Conservation (phyloP, 805 yeast species). For the Nakazawaea anatomiae region DNA sequence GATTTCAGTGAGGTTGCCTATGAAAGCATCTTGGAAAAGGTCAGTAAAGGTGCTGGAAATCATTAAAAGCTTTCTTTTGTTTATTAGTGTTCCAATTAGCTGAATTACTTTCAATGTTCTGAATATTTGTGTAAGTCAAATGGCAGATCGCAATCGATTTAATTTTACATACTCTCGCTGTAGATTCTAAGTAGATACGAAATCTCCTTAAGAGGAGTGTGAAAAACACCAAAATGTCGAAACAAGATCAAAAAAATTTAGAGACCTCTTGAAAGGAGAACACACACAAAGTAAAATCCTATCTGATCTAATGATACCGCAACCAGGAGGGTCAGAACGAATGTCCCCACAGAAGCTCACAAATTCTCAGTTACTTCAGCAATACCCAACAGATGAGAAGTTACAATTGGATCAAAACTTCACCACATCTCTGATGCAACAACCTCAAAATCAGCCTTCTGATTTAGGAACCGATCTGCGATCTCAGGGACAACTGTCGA, state of each 20-base stretch:
- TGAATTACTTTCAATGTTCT: background rate
- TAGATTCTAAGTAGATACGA: background rate
- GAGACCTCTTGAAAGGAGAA: background rate
- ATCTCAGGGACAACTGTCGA: background rate
- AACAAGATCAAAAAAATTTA: background rate
- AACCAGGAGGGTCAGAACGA: background rate
- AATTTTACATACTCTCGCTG: too few relatives aligned
- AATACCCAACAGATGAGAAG: background rate
- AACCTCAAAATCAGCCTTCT: background rate
- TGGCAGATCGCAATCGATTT: background rate
- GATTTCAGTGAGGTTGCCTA: conserved; percentile 95
- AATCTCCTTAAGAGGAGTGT: background rate
- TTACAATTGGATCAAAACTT: background rate
- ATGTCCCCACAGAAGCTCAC: background rate
- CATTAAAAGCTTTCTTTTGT: conserved; percentile 28
- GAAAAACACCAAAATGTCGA: background rate
- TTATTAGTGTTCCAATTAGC: background rate
- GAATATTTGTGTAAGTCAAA: background rate
- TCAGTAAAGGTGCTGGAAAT: conserved; percentile 73
- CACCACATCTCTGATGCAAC: background rate
- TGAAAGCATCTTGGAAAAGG: conserved; percentile 87
- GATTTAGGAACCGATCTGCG: background rate
- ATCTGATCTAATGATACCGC: background rate
- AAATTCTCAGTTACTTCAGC: background rate
- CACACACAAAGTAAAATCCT: background rate